Evolutionary conservation across 2,329 filamentous ascomycete genomes (phyloP).

Genomic region (Monosporascus ibericus): DNA sequence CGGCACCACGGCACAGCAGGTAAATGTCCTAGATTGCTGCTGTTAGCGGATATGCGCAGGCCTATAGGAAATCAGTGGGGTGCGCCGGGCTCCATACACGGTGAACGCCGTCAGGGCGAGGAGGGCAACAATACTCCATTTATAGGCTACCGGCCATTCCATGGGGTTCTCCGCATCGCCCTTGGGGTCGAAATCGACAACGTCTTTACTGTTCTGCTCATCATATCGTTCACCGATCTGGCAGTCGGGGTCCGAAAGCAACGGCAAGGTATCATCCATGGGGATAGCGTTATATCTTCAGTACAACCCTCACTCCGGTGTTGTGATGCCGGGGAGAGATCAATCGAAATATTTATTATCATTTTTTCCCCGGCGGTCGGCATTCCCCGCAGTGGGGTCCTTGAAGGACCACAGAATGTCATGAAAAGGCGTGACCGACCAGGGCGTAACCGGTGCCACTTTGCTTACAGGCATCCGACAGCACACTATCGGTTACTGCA

Average conservation of each 20-base stretch:
- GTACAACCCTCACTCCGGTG: not conserved
- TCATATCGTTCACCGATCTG: slow-evolving; percentile 13
- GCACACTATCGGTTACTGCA: too few species aligned
- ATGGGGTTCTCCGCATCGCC: slow-evolving; percentile 46
- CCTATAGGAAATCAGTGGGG: not conserved
- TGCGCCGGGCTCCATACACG: slow-evolving; percentile 32
- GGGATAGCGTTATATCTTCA: not conserved
- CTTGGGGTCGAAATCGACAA: slow-evolving; percentile 39
- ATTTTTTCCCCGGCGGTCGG: too few species aligned
- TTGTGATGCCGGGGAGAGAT: not conserved
- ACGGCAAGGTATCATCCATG: slow-evolving; percentile 30
- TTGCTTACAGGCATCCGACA: too few species aligned
- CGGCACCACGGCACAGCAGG: slow-evolving; percentile 50
- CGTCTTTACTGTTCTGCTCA: slow-evolving; percentile 17
- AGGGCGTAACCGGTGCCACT: too few species aligned
- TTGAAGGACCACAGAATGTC: too few species aligned
- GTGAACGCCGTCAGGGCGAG: slow-evolving; percentile 50
- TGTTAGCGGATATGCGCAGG: not conserved
- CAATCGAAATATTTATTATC: not conserved
- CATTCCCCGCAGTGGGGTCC: too few species aligned
- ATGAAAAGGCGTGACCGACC: too few species aligned
- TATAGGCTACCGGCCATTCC: slow-evolving; percentile 46
- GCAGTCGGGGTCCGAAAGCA: slow-evolving; percentile 21
- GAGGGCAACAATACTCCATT: slow-evolving; percentile 47
- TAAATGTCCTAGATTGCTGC: slow-evolving; percentile 41